These are phyloP conservation scores for Lactarius evosmus DNA, from an alignment of 768 basidiomycete species.

Conservation along the genomic window DNA sequence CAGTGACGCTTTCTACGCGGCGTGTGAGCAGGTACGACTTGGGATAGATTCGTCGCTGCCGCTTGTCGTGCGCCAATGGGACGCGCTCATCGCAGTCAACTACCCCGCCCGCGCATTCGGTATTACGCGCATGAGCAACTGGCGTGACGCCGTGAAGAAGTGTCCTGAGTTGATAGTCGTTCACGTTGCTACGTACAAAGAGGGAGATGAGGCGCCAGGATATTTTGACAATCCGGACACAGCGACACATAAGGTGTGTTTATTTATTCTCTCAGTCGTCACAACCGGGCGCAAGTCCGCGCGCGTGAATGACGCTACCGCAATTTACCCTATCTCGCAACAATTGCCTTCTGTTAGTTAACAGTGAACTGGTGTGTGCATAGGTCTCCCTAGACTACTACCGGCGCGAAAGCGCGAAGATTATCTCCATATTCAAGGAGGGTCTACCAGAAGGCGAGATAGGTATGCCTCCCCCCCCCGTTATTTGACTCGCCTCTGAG, in stretches of 20 bases:
- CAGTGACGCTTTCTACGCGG: conserved; percentile 81
- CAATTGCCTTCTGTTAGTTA: neutral
- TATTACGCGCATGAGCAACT: conserved; percentile 86
- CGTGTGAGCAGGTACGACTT: conserved; percentile 83
- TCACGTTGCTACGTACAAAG: conserved; percentile 93
- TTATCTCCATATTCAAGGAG: conserved; percentile 79
- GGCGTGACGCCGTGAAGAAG: conserved; percentile 76
- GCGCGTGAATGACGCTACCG: neutral
- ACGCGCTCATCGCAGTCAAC: conserved; percentile 88
- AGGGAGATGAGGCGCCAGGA: conserved; percentile 80
- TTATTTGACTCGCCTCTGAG: neutral
- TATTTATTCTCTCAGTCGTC: neutral
- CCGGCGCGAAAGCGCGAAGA: conserved; percentile 84
- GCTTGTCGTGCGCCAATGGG: conserved; percentile 86
- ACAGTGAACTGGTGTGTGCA: neutral
- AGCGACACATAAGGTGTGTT: conserved; percentile 84
- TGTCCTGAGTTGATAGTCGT: conserved; percentile 84
- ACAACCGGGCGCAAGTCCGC: neutral
- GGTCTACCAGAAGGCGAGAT: conserved; percentile 75
- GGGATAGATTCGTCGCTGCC: conserved; percentile 59
- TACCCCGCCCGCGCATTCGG: conserved; percentile 92
- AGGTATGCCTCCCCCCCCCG: conserved; percentile 45
- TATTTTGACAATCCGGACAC: conserved; percentile 92
- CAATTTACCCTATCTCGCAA: neutral
- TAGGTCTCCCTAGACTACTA: conserved; percentile 93